phyloP scores from a whole-genome alignment of 371 early-diverging fungal genomes.

The Syncephalastrum sp. region DNA sequence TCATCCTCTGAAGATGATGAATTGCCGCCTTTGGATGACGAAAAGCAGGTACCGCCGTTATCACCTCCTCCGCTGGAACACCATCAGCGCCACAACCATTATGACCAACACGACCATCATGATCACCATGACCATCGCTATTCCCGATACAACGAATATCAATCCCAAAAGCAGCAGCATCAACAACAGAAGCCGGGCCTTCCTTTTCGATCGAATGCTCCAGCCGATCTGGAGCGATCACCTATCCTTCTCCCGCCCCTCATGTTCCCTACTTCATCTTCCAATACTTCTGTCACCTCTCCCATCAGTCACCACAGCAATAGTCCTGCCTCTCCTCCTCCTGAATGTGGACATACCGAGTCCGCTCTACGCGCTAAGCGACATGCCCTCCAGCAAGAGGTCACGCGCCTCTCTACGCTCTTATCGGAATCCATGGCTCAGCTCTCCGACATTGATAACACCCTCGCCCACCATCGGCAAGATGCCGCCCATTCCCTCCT shows the following conservation, averaged over 20 bases:
- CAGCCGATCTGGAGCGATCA: constrained; percentile 1
- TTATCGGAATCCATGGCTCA: constrained; percentile 52
- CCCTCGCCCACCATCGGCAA: constrained; percentile 21
- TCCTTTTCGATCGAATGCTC: constrained; percentile 7
- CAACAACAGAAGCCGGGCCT: constrained; percentile 3
- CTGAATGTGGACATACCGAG: constrained; percentile 29
- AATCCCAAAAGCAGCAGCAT: too few species aligned
- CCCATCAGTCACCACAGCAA: not conserved
- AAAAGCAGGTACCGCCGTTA: too few species aligned
- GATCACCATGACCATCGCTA: too few species aligned
- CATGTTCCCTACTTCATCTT: not conserved
- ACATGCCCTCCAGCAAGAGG: constrained; percentile 55
- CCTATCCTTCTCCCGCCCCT: constrained; percentile 3
- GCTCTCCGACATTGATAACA: constrained; percentile 51
- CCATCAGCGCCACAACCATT: too few species aligned
- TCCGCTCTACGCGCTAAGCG: constrained; percentile 53
- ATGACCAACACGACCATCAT: too few species aligned
- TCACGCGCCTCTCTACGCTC: constrained; percentile 48
- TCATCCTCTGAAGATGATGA: too few species aligned
- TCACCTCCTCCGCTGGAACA: too few species aligned
- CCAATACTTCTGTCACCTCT: constrained; percentile 3
- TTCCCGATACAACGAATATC: too few species aligned
- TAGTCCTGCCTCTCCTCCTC: constrained; percentile 2
- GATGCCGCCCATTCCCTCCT: constrained; percentile 12
- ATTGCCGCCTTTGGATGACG: too few species aligned